Evolutionary conservation across 495 filamentous ascomycete species (phyloP).

Genomic region (Talaromyces ruber): DNA sequence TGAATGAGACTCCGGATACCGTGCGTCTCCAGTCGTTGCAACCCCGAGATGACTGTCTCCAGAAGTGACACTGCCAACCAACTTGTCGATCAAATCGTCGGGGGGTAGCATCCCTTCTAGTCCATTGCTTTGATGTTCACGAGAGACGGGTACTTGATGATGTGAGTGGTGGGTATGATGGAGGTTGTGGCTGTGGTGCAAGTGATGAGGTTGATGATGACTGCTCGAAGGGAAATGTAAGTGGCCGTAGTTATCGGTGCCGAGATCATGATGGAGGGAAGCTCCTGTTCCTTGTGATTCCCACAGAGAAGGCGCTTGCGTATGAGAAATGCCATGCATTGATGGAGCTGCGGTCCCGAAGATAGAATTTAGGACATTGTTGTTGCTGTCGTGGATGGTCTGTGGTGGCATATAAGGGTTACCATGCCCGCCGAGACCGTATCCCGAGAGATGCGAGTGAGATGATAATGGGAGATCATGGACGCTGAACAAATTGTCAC

Average conservation of each 20-base stretch:
- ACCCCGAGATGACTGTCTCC: constrained; percentile 8
- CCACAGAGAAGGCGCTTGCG: constrained; percentile 23
- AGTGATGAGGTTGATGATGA: neutral
- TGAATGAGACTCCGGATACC: neutral
- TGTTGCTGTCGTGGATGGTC: constrained; percentile 29
- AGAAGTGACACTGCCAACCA: constrained; percentile 29
- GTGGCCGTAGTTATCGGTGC: constrained; percentile 24
- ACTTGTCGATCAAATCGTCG: constrained; percentile 34
- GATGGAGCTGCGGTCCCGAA: constrained; percentile 25
- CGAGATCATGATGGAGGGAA: constrained; percentile 25
- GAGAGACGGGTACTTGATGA: constrained; percentile 22
- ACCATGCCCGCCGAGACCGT: constrained; percentile 22
- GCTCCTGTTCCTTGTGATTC: constrained; percentile 18
- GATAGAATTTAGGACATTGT: constrained; percentile 24
- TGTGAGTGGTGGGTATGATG: constrained; percentile 4
- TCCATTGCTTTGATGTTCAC: constrained; percentile 24
- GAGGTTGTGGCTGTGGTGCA: neutral
- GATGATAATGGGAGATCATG: constrained; percentile 29
- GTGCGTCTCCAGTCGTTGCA: neutral
- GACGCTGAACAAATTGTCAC: constrained; percentile 30
- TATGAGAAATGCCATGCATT: constrained; percentile 29
- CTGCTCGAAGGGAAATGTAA: constrained; percentile 25
- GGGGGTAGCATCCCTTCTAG: constrained; percentile 29
- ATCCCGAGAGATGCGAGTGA: constrained; percentile 23
- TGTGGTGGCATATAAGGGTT: constrained; percentile 29